Evolutionary conservation across 805 yeast genomes (phyloP).

Genomic region (Ogataea ramenticola): DNA sequence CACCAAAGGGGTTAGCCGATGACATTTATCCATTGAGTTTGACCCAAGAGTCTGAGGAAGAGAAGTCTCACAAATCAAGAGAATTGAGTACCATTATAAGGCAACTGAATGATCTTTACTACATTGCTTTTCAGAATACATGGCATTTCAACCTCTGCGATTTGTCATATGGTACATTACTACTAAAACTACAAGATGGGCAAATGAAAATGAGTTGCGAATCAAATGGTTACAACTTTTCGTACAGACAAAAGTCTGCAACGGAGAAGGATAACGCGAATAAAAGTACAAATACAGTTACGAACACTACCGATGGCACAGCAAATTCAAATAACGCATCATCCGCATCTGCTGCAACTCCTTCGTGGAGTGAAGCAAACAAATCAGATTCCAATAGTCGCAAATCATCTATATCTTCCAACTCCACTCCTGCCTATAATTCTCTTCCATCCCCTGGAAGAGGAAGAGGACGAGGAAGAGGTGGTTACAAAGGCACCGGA

Average conservation of each 20-base stretch:
- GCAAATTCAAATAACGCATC: not conserved
- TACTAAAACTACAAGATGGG: constrained; percentile 37
- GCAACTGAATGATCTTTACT: constrained; percentile 52
- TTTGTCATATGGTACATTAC: constrained; percentile 41
- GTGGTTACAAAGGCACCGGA: constrained; percentile 8
- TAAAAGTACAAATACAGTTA: not conserved
- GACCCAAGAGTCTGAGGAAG: constrained; percentile 11
- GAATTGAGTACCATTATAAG: constrained; percentile 35
- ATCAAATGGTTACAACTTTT: constrained; percentile 60
- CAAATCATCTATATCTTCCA: constrained; percentile 1
- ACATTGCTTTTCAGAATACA: constrained; percentile 58
- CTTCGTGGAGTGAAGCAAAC: not conserved
- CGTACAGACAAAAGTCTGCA: constrained; percentile 29
- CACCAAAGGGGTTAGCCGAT: constrained; percentile 25
- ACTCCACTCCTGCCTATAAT: not conserved
- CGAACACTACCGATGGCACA: not conserved
- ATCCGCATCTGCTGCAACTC: not conserved
- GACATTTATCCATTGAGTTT: constrained; percentile 24
- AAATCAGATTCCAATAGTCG: not conserved
- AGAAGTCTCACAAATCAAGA: constrained; percentile 26
- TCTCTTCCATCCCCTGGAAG: not conserved
- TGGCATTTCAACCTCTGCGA: constrained; percentile 79
- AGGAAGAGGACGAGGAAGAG: constrained; percentile 6
- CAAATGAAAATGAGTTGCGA: constrained; percentile 43
- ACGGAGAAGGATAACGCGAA: not conserved